These are phyloP conservation scores for Podospora conica DNA, from an alignment of 495 filamentous ascomycete genomes.

Conservation along the genomic window DNA sequence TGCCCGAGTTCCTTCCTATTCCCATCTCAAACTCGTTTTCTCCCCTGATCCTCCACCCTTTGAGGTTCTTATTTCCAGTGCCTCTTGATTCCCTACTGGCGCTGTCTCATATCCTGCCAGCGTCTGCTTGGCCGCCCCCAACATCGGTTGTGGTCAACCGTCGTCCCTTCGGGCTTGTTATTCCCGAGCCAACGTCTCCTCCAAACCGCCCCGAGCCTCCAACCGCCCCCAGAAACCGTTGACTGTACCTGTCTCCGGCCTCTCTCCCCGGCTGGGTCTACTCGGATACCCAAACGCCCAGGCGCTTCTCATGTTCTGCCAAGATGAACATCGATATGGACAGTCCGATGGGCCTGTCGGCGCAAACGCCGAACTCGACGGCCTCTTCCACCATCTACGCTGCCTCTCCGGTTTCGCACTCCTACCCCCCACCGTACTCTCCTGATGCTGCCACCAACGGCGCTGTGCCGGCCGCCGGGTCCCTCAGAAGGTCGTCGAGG, in stretches of 20 bases:
- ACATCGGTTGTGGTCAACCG: background rate
- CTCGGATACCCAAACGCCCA: background rate
- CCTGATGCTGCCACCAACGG: background rate
- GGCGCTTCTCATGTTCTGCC: slow-evolving; percentile 8
- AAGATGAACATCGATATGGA: slow-evolving; percentile 12
- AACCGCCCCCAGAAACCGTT: background rate
- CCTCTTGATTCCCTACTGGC: background rate
- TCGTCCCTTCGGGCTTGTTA: background rate
- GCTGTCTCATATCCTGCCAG: background rate
- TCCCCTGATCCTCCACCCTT: background rate
- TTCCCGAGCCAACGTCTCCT: slow-evolving; percentile 5
- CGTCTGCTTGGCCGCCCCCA: background rate
- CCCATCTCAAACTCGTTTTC: background rate
- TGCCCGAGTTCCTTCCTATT: background rate
- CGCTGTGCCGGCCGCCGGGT: background rate
- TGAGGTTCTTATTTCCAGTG: background rate
- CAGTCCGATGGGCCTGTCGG: slow-evolving; percentile 2
- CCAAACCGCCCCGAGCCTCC: background rate
- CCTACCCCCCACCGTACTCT: slow-evolving; percentile 18
- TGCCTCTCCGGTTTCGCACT: slow-evolving; percentile 22
- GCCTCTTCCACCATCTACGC: slow-evolving; percentile 32
- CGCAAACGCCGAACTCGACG: slow-evolving; percentile 27
- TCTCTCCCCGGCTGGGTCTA: background rate
- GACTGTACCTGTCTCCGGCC: background rate
- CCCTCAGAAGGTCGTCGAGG: background rate